Conservation (phyloP, 805 yeast species). For the Hyphopichia homilentoma region DNA sequence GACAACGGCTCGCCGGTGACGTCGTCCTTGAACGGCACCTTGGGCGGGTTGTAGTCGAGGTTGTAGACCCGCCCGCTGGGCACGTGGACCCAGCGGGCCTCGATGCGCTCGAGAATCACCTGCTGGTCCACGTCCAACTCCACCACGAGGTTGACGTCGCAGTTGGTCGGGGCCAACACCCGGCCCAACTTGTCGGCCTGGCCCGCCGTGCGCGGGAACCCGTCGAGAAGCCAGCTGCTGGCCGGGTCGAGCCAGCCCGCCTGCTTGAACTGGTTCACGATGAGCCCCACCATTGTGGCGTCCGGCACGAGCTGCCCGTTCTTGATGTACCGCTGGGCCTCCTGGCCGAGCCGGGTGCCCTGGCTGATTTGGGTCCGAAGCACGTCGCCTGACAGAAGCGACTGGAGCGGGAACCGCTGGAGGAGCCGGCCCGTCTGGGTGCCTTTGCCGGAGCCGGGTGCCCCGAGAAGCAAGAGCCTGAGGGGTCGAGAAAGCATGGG, state of each 20-base stretch:
- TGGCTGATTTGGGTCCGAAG: conserved; percentile 62
- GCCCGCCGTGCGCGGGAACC: conserved; percentile 77
- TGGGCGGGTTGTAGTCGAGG: conserved; percentile 85
- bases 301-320: conserved; percentile 77
- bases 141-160: conserved; percentile 70
- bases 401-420: conserved; percentile 49
- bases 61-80: conserved; percentile 87
- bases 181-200: conserved; percentile 65
- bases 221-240: conserved; percentile 77
- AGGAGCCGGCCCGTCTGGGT: conserved; percentile 72
- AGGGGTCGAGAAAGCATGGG: conserved; percentile 41
- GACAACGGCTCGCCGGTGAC: conserved; percentile 82
- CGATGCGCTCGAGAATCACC: conserved; percentile 78
- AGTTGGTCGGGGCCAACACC: conserved; percentile 31
- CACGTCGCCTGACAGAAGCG: conserved; percentile 83
- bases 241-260: conserved; percentile 40
- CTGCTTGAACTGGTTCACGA: conserved; percentile 45
- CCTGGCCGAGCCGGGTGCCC: conserved; percentile 50
- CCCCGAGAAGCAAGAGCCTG: conserved; percentile 75
- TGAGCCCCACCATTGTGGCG: conserved; percentile 54
- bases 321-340: conserved; percentile 54
- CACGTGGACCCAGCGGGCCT: conserved; percentile 78
- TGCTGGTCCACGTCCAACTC: conserved; percentile 82
- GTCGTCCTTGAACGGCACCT: conserved; percentile 76
- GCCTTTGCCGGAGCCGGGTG: conserved; percentile 96